A percentile compares a stretch with the other conserved stretches of the same genome.
phyloP scores from a whole-genome alignment of 1,284 basidiomycete genomes.

The Puccinia coronata region DNA sequence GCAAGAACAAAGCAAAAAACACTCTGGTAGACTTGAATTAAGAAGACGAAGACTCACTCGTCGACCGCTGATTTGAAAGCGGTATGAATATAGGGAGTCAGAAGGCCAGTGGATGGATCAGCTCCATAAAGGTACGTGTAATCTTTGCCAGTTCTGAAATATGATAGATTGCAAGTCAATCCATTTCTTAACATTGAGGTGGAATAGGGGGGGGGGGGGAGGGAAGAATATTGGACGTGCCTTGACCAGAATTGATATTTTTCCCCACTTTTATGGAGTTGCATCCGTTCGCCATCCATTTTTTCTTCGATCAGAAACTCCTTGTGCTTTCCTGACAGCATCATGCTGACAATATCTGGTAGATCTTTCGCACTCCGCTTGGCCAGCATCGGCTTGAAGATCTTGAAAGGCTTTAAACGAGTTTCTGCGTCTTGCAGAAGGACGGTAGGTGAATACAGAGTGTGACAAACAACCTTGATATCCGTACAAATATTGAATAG shows the following conservation, averaged over 20 bases:
- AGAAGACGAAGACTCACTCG: slow-evolving; percentile 66
- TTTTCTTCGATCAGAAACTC: slow-evolving; percentile 90
- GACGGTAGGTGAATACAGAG: slow-evolving; percentile 55
- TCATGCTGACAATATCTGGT: slow-evolving; percentile 77
- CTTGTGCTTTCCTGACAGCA: slow-evolving; percentile 64
- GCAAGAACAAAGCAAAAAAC: neutral
- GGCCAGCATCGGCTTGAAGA: slow-evolving; percentile 90
- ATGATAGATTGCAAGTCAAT: slow-evolving; percentile 26
- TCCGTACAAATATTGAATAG: slow-evolving; percentile 93
- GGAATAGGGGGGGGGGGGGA: slow-evolving; percentile 6
- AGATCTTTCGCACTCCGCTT: slow-evolving; percentile 71
- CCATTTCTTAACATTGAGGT: slow-evolving; percentile 1
- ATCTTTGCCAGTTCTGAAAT: slow-evolving; percentile 79
- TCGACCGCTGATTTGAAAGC: slow-evolving; percentile 74
- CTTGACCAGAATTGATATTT: slow-evolving; percentile 88
- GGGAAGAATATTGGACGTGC: slow-evolving; percentile 59
- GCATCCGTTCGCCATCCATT: slow-evolving; percentile 90
- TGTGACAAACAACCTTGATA: slow-evolving; percentile 79
- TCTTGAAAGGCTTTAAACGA: slow-evolving; percentile 73
- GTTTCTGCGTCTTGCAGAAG: slow-evolving; percentile 67
- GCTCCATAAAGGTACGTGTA: slow-evolving; percentile 89
- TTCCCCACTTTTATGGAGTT: slow-evolving; percentile 82
- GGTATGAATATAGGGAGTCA: slow-evolving; percentile 77
- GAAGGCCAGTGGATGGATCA: slow-evolving; percentile 68
- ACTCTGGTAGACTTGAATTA: neutral